A percentile compares a stretch with the other conserved stretches of the same genome.
Evolutionary conservation across 495 filamentous ascomycete genomes (phyloP).

Genomic region (Penicillium angulare): DNA sequence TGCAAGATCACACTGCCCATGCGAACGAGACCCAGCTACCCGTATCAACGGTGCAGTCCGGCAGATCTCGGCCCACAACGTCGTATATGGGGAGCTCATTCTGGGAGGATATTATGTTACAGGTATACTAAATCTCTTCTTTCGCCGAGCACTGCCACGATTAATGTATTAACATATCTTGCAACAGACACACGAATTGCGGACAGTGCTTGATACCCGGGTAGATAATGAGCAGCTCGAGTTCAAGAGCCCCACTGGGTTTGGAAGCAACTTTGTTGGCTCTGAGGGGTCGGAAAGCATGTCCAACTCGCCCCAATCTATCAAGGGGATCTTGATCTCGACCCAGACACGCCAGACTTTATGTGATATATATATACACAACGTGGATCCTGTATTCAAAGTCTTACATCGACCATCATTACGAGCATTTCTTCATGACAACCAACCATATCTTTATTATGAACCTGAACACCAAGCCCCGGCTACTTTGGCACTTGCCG

Average conservation of each 20-base stretch:
- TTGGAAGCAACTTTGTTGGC: slow-evolving; percentile 16
- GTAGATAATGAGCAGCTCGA: slow-evolving; percentile 17
- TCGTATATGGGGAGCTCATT: slow-evolving; percentile 29
- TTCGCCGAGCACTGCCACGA: neutral
- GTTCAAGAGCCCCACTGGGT: slow-evolving; percentile 3
- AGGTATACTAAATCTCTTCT: slow-evolving; percentile 17
- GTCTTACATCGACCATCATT: slow-evolving; percentile 39
- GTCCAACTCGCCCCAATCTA: slow-evolving; percentile 8
- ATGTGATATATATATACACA: slow-evolving; percentile 32
- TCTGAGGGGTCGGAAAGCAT: slow-evolving; percentile 20
- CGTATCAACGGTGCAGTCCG: neutral
- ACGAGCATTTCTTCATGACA: slow-evolving; percentile 27
- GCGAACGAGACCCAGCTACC: neutral
- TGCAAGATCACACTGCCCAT: slow-evolving; percentile 6
- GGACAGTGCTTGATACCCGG: slow-evolving; percentile 21
- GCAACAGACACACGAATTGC: slow-evolving; percentile 21
- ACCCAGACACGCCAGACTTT: slow-evolving; percentile 16
- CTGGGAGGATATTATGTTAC: slow-evolving; percentile 34
- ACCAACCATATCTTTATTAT: slow-evolving; percentile 33
- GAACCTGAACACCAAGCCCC: slow-evolving; percentile 32
- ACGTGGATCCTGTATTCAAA: slow-evolving; percentile 42
- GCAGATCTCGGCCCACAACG: slow-evolving; percentile 15
- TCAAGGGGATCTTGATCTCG: slow-evolving; percentile 3
- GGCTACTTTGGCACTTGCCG: slow-evolving; percentile 45
- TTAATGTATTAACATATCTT: neutral